A percentile compares a stretch with the other conserved stretches of the same genome.
Evolutionary conservation across 2,329 filamentous ascomycete genomes (phyloP).

Genomic region (Coniochaeta sp.): DNA sequence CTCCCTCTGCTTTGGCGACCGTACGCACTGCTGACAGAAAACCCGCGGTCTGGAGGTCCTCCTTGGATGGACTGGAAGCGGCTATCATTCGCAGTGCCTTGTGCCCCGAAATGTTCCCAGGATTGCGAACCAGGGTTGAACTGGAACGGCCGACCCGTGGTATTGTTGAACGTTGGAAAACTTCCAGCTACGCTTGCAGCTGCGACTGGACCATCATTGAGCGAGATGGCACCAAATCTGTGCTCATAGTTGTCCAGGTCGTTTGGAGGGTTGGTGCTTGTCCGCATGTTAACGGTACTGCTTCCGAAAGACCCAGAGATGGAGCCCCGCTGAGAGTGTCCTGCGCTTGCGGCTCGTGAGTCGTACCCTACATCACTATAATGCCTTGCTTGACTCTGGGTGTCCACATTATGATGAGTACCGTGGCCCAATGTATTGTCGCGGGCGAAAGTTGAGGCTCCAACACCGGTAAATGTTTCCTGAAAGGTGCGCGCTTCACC

Average conservation of each 20-base stretch:
- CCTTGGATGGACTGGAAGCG: constrained; percentile 22
- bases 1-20: constrained; percentile 10
- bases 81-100: constrained; percentile 13
- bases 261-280: not conserved
- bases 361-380: constrained; percentile 23
- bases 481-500: constrained; percentile 24
- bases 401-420: constrained; percentile 39
- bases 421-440: constrained; percentile 44
- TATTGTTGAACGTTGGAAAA: constrained; percentile 8
- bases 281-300: not conserved
- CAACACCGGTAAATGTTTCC: constrained; percentile 30
- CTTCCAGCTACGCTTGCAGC: constrained; percentile 10
- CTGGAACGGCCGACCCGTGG: constrained; percentile 29
- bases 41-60: constrained; percentile 28
- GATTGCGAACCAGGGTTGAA: constrained; percentile 38
- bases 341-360: constrained; percentile 30
- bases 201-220: constrained; percentile 20
- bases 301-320: constrained; percentile 13
- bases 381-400: constrained; percentile 15
- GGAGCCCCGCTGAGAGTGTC: constrained; percentile 37
- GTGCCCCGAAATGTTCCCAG: constrained; percentile 29
- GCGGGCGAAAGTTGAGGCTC: constrained; percentile 40
- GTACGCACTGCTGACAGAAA: constrained; percentile 24
- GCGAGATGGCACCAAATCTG: constrained; percentile 11
- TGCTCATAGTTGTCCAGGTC: not conserved